phyloP scores from a whole-genome alignment of 2,329 filamentous ascomycete species.

The Stagonosporopsis cucurbitacearum region DNA sequence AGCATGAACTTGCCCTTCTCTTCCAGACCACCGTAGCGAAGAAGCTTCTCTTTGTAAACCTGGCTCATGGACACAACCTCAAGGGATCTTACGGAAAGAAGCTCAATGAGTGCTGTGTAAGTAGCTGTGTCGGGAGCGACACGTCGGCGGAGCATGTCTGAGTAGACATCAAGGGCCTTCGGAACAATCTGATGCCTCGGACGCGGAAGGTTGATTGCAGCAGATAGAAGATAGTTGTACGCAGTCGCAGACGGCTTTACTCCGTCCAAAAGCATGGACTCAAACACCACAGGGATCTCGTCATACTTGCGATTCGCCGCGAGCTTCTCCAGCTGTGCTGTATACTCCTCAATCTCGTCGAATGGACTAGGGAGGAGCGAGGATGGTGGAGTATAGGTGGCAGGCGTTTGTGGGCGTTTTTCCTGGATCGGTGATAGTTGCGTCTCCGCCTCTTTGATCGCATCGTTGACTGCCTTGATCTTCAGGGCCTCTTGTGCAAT shows the following conservation, averaged over 20 bases:
- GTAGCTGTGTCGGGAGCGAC: slow-evolving; percentile 83
- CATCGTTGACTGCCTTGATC: slow-evolving; percentile 58
- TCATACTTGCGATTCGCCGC: slow-evolving; percentile 75
- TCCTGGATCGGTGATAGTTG: slow-evolving; percentile 41
- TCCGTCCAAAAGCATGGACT: slow-evolving; percentile 83
- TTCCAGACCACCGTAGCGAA: slow-evolving; percentile 84
- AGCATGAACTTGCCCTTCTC: slow-evolving; percentile 87
- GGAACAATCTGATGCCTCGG: slow-evolving; percentile 84
- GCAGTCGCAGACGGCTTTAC: slow-evolving; percentile 80
- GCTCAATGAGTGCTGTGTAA: slow-evolving; percentile 83
- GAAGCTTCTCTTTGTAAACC: slow-evolving; percentile 78
- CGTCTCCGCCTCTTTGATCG: slow-evolving; percentile 41
- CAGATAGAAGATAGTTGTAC: slow-evolving; percentile 90
- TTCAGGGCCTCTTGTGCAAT: slow-evolving; percentile 79
- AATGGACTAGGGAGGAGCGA: slow-evolving; percentile 66
- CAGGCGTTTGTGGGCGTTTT: slow-evolving; percentile 40
- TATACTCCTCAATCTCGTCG: slow-evolving; percentile 72
- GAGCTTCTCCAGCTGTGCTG: slow-evolving; percentile 78
- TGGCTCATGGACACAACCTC: slow-evolving; percentile 78
- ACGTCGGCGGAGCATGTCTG: slow-evolving; percentile 90
- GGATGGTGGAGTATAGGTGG: slow-evolving; percentile 41
- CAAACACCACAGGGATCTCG: slow-evolving; percentile 89
- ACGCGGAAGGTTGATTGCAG: slow-evolving; percentile 80
- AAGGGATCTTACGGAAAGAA: slow-evolving; percentile 80
- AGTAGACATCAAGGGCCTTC: slow-evolving; percentile 92